These are phyloP conservation scores for Aristolochia fimbriata DNA, from an alignment of 164 flowering plant species.

Conservation along the genomic window DNA sequence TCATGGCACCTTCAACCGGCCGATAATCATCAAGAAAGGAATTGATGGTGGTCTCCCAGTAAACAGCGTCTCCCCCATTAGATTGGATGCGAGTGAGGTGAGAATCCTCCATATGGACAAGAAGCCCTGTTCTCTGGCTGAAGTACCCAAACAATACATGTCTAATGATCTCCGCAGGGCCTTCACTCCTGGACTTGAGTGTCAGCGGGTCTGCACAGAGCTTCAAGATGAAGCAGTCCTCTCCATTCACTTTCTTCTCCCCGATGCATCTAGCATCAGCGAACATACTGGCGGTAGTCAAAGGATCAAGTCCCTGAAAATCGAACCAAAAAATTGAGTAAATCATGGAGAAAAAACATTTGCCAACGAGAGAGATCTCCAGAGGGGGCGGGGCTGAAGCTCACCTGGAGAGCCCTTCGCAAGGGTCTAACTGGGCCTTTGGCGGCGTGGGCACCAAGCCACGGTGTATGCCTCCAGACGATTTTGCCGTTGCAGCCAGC, in stretches of 20 bases:
- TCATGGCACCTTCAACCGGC: slow-evolving; percentile 65
- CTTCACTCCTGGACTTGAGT: slow-evolving; percentile 59
- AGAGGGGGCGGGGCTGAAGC: not conserved
- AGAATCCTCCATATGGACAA: slow-evolving; percentile 63
- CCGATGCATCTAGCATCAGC: slow-evolving; percentile 55
- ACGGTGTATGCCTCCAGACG: slow-evolving; percentile 69
- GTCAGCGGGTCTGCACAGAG: slow-evolving; percentile 56
- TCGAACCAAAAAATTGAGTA: not conserved
- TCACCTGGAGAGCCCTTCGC: slow-evolving; percentile 69
- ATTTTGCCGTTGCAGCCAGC: slow-evolving; percentile 66
- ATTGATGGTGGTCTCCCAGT: slow-evolving; percentile 82
- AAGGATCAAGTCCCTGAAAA: slow-evolving; percentile 66
- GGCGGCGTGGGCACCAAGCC: slow-evolving; percentile 70
- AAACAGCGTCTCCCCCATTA: slow-evolving; percentile 56
- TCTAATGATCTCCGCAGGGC: slow-evolving; percentile 65
- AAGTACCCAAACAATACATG: slow-evolving; percentile 68
- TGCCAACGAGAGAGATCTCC: not conserved
- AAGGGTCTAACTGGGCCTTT: slow-evolving; percentile 69
- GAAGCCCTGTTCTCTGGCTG: slow-evolving; percentile 66
- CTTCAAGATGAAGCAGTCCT: slow-evolving; percentile 69
- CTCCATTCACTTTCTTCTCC: slow-evolving; percentile 56
- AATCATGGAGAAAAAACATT: not conserved
- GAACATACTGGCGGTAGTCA: slow-evolving; percentile 61
- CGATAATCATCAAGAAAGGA: slow-evolving; percentile 62
- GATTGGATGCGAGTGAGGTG: slow-evolving; percentile 67